Evolutionary conservation across 1,284 basidiomycete species (phyloP).

Genomic region (Binderoboletus segoi): DNA sequence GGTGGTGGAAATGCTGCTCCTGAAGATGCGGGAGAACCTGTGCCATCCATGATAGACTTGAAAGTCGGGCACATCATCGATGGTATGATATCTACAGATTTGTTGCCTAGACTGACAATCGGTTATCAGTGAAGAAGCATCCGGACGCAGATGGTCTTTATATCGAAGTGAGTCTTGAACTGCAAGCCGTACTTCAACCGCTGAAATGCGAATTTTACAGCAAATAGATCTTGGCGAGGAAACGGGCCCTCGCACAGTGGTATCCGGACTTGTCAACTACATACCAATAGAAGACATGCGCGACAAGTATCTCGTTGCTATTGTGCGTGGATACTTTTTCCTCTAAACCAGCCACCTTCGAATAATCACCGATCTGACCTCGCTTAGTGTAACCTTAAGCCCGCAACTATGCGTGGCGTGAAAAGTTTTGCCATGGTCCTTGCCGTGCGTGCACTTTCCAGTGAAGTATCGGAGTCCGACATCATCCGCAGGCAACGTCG

Average conservation of each 20-base stretch:
- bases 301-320: slow-evolving; percentile 82
- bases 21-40: slow-evolving; percentile 74
- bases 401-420: slow-evolving; percentile 92
- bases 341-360: neutral
- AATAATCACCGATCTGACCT: slow-evolving; percentile 3
- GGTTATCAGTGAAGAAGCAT: slow-evolving; percentile 78
- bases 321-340: slow-evolving; percentile 53
- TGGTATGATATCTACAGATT: slow-evolving; percentile 51
- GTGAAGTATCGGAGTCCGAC: neutral
- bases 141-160: slow-evolving; percentile 94
- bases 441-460: slow-evolving; percentile 55
- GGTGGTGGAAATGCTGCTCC: slow-evolving; percentile 46
- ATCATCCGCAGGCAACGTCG: slow-evolving; percentile 68
- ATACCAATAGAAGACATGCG: slow-evolving; percentile 93
- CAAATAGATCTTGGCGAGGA: slow-evolving; percentile 96
- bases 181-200: neutral
- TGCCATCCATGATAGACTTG: slow-evolving; percentile 93
- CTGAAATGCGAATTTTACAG: slow-evolving; percentile 40
- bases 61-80: slow-evolving; percentile 90
- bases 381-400: slow-evolving; percentile 87
- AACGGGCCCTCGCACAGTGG: slow-evolving; percentile 89
- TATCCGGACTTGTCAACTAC: slow-evolving; percentile 93
- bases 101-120: slow-evolving; percentile 2
- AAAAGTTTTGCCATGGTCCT: slow-evolving; percentile 98
- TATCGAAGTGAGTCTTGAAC: slow-evolving; percentile 64